Conservation (phyloP, 2,329 filamentous ascomycete genomes). For the Blastomyces percursus region DNA sequence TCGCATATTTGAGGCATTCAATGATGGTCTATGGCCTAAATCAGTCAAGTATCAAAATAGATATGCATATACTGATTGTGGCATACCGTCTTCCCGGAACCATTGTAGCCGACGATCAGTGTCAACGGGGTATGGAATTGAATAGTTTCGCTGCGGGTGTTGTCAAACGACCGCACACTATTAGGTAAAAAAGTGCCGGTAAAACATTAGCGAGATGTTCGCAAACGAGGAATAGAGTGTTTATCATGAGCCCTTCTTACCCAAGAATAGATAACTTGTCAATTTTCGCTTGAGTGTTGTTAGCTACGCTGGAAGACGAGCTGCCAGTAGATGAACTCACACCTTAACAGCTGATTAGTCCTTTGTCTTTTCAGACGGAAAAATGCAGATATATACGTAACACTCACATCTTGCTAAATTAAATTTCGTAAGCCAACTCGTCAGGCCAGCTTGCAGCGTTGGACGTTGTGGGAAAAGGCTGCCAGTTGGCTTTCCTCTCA, state of each 20-base stretch:
- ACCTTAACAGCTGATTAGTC: constrained; percentile 10
- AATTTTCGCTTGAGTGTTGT: constrained; percentile 54
- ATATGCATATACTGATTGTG: constrained; percentile 2
- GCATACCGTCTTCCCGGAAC: constrained; percentile 77
- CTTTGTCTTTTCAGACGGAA: not conserved
- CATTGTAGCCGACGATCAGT: constrained; percentile 93
- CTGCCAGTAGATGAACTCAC: constrained; percentile 7
- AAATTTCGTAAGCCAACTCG: not conserved
- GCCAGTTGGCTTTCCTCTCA: not conserved
- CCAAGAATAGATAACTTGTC: constrained; percentile 82
- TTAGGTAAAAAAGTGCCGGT: not conserved
- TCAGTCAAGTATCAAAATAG: constrained; percentile 6
- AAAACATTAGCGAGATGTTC: constrained; percentile 1
- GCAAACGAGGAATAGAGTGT: not conserved
- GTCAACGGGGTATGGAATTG: constrained; percentile 84
- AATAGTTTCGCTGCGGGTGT: constrained; percentile 62
- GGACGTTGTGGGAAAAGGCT: not conserved
- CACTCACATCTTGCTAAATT: constrained; percentile 11
- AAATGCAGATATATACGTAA: not conserved
- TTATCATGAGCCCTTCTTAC: constrained; percentile 28
- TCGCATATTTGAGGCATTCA: constrained; percentile 96
- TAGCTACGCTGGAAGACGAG: not conserved
- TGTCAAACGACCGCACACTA: constrained; percentile 75
- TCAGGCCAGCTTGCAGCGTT: not conserved
- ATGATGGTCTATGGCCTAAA: constrained; percentile 67